phyloP scores from a whole-genome alignment of 2,329 filamentous ascomycete species.

The Drechslera avenae region DNA sequence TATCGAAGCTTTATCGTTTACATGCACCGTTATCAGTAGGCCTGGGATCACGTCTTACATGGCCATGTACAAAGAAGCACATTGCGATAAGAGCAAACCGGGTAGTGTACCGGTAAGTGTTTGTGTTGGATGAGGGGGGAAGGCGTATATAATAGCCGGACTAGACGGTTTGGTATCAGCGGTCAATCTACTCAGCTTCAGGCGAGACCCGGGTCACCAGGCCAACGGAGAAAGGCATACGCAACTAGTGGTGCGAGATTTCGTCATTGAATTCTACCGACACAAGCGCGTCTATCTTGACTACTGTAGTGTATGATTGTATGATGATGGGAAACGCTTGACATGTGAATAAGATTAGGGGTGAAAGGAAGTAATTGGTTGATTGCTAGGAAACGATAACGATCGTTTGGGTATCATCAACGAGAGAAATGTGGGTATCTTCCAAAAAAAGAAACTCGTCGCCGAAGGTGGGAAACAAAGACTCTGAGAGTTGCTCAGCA shows the following conservation, averaged over 20 bases:
- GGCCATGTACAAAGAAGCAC: constrained; percentile 2
- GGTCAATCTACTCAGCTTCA: constrained; percentile 13
- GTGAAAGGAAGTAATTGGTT: constrained; percentile 5
- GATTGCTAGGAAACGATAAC: constrained; percentile 24
- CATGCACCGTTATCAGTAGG: constrained; percentile 30
- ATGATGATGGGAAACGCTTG: not conserved
- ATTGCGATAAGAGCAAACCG: constrained; percentile 14
- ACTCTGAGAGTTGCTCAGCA: constrained; percentile 10
- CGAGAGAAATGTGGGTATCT: constrained; percentile 36
- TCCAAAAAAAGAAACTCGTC: constrained; percentile 27
- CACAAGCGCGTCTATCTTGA: constrained; percentile 1
- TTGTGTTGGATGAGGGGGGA: not conserved
- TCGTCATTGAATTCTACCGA: constrained; percentile 15
- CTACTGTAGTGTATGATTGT: constrained; percentile 1
- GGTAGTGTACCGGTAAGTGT: constrained; percentile 3
- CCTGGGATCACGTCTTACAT: constrained; percentile 1
- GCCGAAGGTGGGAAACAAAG: constrained; percentile 14
- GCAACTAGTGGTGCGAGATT: constrained; percentile 13
- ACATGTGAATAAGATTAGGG: not conserved
- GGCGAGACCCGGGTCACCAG: constrained; percentile 11
- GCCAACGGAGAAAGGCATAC: constrained; percentile 16
- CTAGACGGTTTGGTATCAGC: constrained; percentile 13
- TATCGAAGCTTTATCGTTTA: constrained; percentile 14
- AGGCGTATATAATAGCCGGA: constrained; percentile 10
- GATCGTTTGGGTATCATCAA: constrained; percentile 39